A percentile compares a stretch with the other conserved stretches of the same genome.
Evolutionary conservation across 192 early-diverging fungal species (phyloP).

Genomic region (Globomyces pollinis-pini): DNA sequence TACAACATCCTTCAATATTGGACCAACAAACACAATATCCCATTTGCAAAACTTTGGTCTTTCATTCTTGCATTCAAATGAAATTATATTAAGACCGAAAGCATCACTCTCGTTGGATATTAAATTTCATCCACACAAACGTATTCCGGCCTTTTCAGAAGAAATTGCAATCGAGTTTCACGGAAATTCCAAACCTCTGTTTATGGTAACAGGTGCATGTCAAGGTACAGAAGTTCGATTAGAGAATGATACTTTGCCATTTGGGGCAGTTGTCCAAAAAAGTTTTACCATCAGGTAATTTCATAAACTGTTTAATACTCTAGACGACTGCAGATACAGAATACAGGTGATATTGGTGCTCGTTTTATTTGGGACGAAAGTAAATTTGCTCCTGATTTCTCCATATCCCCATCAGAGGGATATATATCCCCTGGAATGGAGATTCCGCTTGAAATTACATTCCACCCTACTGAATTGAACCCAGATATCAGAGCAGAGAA

Average conservation of each 20-base stretch:
- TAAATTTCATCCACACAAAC: conserved; percentile 33
- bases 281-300: conserved; percentile 45
- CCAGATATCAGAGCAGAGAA: conserved; percentile 50
- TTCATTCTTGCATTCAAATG: conserved; percentile 17
- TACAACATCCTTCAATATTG: conserved; percentile 34
- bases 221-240: conserved; percentile 52
- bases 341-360: conserved; percentile 50
- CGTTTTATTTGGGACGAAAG: conserved; percentile 46
- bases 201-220: conserved; percentile 40
- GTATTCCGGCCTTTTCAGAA: conserved; percentile 47
- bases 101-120: conserved; percentile 35
- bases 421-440: conserved; percentile 61
- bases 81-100: conserved; percentile 34
- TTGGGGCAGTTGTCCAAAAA: conserved; percentile 52
- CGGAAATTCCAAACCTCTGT: conserved; percentile 32
- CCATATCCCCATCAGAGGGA: conserved; percentile 50
- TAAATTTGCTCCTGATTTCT: conserved; percentile 44
- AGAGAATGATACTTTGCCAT: conserved; percentile 52
- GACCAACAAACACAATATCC: conserved; percentile 28
- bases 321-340: conserved; percentile 46
- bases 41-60: conserved; percentile 24
- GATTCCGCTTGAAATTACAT: conserved; percentile 48
- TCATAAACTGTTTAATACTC: too few species aligned
- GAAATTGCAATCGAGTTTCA: conserved; percentile 40
- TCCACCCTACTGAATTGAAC: conserved; percentile 49